phyloP scores from a whole-genome alignment of 495 filamentous ascomycete species.

The Achaetomiella virescens region DNA sequence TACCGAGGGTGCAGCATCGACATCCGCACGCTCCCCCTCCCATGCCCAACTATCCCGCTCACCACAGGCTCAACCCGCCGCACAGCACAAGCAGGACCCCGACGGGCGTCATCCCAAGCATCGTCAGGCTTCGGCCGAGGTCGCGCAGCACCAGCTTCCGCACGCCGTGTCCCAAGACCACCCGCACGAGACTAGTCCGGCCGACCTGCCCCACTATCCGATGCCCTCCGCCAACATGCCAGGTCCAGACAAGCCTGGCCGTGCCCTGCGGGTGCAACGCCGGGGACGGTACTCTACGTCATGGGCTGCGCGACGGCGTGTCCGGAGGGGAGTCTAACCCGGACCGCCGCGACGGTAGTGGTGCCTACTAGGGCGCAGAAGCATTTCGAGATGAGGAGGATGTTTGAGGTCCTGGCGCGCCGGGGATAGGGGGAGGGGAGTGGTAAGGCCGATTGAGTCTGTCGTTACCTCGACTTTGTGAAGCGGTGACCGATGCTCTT shows the following conservation, averaged over 20 bases:
- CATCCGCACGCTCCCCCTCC: conserved; percentile 19
- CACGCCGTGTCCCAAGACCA: conserved; percentile 34
- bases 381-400: neutral
- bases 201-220: conserved; percentile 33
- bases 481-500: too few relatives aligned
- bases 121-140: conserved; percentile 21
- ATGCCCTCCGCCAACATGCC: conserved; percentile 39
- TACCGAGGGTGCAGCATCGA: conserved; percentile 29
- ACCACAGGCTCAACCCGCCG: conserved; percentile 8
- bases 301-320: conserved; percentile 37
- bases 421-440: too few relatives aligned
- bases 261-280: conserved; percentile 36
- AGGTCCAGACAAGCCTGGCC: conserved; percentile 23
- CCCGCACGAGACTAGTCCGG: conserved; percentile 34
- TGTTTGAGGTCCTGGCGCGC: neutral
- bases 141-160: conserved; percentile 1
- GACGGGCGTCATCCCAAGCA: conserved; percentile 21
- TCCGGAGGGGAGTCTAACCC: conserved; percentile 31
- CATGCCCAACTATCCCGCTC: conserved; percentile 18
- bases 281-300: conserved; percentile 36
- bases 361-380: too few relatives aligned
- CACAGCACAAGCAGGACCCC: conserved; percentile 5
- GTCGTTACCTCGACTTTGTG: too few relatives aligned
- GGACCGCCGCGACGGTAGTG: conserved; percentile 29
- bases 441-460: too few relatives aligned